Evolutionary conservation across 225 moss, liverwort and hornwort species (phyloP).

Genomic region (Marchantia polymorpha): DNA sequence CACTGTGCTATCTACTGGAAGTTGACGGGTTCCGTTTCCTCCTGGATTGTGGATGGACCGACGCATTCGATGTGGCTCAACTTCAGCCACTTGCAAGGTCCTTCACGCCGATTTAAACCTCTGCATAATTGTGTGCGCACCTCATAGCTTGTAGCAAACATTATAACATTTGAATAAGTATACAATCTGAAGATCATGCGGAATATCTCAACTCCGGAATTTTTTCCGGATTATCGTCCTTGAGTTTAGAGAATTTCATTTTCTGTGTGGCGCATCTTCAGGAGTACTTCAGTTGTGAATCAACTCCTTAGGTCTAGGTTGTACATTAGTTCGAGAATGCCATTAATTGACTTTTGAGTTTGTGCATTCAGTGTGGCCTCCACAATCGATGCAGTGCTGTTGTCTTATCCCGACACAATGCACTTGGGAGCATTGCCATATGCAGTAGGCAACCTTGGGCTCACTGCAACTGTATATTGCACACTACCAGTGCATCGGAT

Average conservation of each 20-base stretch:
- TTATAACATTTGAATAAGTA: neutral
- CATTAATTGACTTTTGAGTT: constrained; percentile 9
- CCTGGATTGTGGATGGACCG: constrained; percentile 98
- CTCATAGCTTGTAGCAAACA: neutral
- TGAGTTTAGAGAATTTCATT: neutral
- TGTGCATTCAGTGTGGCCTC: constrained; percentile 64
- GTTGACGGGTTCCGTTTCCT: constrained; percentile 90
- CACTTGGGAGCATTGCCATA: constrained; percentile 96
- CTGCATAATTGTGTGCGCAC: neutral
- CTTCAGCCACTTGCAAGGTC: constrained; percentile 86
- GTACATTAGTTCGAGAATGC: neutral
- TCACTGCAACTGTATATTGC: constrained; percentile 94
- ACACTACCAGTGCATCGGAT: constrained; percentile 95
- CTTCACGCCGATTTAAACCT: neutral
- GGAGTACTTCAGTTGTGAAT: constrained; percentile 1
- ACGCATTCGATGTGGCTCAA: constrained; percentile 75
- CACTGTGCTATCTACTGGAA: constrained; percentile 89
- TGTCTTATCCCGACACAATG: constrained; percentile 92
- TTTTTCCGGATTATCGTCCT: neutral
- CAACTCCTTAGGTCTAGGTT: neutral
- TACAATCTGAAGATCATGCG: neutral
- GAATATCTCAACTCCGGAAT: neutral
- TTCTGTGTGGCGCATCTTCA: neutral
- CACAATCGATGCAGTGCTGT: constrained; percentile 80
- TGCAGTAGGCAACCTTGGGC: constrained; percentile 90